Base-by-base conservation (phyloP, 2,329 filamentous ascomycete genomes). In the Amauroascus niger region DNA sequence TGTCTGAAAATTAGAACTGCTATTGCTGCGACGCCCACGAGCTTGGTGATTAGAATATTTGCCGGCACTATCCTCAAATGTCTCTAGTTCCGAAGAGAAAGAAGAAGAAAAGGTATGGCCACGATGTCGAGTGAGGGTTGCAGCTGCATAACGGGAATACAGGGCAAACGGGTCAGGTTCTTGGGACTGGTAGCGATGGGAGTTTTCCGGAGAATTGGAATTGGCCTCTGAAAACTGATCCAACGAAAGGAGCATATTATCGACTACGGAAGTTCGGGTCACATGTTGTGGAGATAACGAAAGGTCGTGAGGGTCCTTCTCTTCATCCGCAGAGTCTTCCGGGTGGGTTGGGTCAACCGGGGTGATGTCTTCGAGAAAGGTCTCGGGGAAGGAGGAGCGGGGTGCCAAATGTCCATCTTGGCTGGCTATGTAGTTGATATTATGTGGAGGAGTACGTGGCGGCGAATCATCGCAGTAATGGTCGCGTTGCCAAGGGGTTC, bases 211-310 rank as follows among this genome's bases (percentile, higher is more conserved):
- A 14, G 40, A 24, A 40, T 49, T 45, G 16, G 51, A 41, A 48
- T 57, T 52, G 22, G 50, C 20, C 5, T 52, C 43, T 9, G 55
- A 71, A 65, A 91, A 82, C 69, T 91, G 86, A 70, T 95, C 91
- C 59, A 98, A 83, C 39, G 90, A 95, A 60, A 93, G 77, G 57
- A 97, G 82, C 85, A 98, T 93, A 69, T 96, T 95, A 70, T 93
- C 86, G 56, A 98, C 88, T 61, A 98, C 83, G 33, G 90, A 96
- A 65, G 95, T 88, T 61, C 91, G 83, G 39, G 87, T 88, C 58
- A 87, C 82, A 66, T 87, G 81, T 57, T 83, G 78, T 47, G 58
- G 58, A 33, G 53, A 57, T 33, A 60, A 26, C 7, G 58, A 49
- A 20, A 60, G 54, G 22, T 60, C 58, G 35, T 60, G 58, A 16